Evolutionary conservation across 2,329 filamentous ascomycete genomes (phyloP).

Genomic region (Cryphonectria japonica): DNA sequence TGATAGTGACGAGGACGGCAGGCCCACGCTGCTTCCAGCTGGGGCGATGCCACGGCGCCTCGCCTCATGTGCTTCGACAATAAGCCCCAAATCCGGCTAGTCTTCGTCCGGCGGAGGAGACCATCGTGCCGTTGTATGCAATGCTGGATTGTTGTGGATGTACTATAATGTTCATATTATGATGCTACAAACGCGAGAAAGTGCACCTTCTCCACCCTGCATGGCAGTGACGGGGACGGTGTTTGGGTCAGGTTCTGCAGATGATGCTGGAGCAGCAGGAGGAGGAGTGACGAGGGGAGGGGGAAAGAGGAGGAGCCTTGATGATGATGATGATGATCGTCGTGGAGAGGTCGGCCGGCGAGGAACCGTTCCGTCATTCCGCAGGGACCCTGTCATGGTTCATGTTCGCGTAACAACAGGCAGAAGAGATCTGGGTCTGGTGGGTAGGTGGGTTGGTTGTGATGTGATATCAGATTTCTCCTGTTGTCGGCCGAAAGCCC

Average conservation of each 20-base stretch:
- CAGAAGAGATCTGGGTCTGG: not conserved
- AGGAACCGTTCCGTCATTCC: conserved; percentile 11
- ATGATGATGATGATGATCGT: conserved; percentile 1
- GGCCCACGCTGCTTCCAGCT: conserved; percentile 7
- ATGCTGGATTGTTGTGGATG: not conserved
- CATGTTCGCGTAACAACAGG: not conserved
- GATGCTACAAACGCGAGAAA: not conserved
- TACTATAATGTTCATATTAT: not conserved
- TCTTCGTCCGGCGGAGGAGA: not conserved
- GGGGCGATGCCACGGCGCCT: conserved; percentile 1
- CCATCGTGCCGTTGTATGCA: not conserved
- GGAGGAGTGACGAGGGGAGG: not conserved
- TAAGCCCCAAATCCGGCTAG: conserved; percentile 18
- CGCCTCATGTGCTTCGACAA: conserved; percentile 26
- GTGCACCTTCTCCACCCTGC: not conserved
- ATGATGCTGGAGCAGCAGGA: not conserved
- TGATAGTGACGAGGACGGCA: not conserved
- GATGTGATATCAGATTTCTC: not conserved
- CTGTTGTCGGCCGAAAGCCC: not conserved
- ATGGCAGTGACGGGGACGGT: not conserved
- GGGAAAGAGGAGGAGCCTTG: not conserved
- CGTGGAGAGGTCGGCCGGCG: conserved; percentile 4
- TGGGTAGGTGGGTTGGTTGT: not conserved
- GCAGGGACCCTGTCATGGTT: not conserved
- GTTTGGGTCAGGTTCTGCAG: not conserved